Evolutionary conservation across 2,329 filamentous ascomycete species (phyloP), one percentile per base, ranked within the genome.

Genomic region (Sarocladium kiliense): DNA sequence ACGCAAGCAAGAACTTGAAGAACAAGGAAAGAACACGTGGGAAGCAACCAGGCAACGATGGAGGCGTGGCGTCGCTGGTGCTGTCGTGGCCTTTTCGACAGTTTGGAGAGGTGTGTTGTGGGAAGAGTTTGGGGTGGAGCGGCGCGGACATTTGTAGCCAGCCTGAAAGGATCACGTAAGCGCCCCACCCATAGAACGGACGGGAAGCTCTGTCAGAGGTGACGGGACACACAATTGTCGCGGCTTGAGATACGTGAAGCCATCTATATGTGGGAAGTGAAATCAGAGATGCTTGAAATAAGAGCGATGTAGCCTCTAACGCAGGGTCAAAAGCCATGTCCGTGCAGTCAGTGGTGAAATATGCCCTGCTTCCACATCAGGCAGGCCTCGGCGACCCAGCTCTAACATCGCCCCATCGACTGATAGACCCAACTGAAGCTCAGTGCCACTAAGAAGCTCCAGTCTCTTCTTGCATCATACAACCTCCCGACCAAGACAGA

Each of bases 81-180:
- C 61, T 66, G 62, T 66, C 67, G 65, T 69, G 67, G 66, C 67
- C 63, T 70, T 70, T 59, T 59, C 25, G 16, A 42, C 25, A 30
- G 25, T 12, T 27, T 54, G 37, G 27, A 26, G 37, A 27, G 39
- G 32, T 44, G 18, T 18, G 49, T 50, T 44, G 47, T 16, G 32
- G 47, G 25, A 45, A 45, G 42, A 55, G 21, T 58, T 56, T 47
- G 54, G 34, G n/a, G 41, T 42, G 42, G 42, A 47, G 30, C 47
- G 16, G 18, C 53, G 27, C 25, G 26, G 47, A 26, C 36, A 39
- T 56, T 47, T 51, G 34, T 54, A 30, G 26, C n/a, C 37, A 32
- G 37, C 16, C 23, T 39, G 30, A n/a, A 3, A 11, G 47, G 27
- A 51, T 51, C 47, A 51, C 47, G 47, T 51, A 51, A 51, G 47